Evolutionary conservation across 2,329 filamentous ascomycete species (phyloP).

Genomic region (Metarhizium anisopliae): DNA sequence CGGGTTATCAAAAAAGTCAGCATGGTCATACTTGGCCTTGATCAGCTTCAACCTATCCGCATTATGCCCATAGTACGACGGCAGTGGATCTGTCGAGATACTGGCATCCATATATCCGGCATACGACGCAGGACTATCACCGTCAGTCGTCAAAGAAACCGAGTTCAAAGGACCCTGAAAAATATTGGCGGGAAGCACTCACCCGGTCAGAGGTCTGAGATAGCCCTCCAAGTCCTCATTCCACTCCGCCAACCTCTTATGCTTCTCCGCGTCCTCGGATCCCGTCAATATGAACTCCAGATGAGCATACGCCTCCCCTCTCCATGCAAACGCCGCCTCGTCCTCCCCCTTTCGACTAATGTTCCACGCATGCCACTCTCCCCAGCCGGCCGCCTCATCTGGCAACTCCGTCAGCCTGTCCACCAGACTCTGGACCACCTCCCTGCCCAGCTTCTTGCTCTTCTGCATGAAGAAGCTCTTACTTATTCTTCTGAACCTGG

Average conservation of each 20-base stretch:
- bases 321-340: conserved; percentile 9
- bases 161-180: not conserved
- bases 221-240: conserved; percentile 1
- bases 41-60: conserved; percentile 4
- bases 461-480: conserved; percentile 10
- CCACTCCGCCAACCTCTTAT: conserved; percentile 5
- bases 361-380: conserved; percentile 10
- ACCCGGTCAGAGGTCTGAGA: not conserved
- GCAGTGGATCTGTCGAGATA: conserved; percentile 7
- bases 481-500: conserved; percentile 5
- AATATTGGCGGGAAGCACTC: no score
- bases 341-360: not conserved
- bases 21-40: conserved; percentile 9
- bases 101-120: conserved; percentile 9
- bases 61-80: conserved; percentile 9
- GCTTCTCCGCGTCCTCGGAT: conserved; percentile 5
- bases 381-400: conserved; percentile 2
- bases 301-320: conserved; percentile 8
- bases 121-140: conserved; percentile 7
- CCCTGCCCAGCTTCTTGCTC: not conserved
- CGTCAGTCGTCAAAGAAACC: not conserved
- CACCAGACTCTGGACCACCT: conserved; percentile 1
- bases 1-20: conserved; percentile 8
- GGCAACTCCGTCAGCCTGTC: conserved; percentile 2
- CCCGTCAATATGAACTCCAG: conserved; percentile 9